phyloP scores from a whole-genome alignment of 208 protist genomes.

The Acanthamoeba castellanii region DNA sequence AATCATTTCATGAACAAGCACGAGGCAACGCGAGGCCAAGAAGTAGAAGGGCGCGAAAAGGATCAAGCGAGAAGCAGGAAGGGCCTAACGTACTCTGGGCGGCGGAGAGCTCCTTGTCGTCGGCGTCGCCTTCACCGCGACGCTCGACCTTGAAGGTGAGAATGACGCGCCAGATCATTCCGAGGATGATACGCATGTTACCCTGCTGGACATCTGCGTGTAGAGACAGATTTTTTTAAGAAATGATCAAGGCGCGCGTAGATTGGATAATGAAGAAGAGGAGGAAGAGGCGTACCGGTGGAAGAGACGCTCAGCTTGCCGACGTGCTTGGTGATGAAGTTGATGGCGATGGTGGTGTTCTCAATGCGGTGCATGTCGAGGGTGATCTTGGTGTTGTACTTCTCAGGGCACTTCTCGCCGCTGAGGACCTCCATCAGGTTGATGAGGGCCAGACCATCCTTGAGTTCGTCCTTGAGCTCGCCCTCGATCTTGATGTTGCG shows the following conservation, averaged over 20 bases:
- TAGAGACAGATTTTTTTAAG: background rate
- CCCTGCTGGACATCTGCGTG: conserved; percentile 28
- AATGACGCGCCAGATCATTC: conserved; percentile 87
- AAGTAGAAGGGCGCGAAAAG: background rate
- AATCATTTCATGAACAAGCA: background rate
- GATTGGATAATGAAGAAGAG: background rate
- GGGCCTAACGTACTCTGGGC: conserved; percentile 1
- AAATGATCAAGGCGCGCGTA: background rate
- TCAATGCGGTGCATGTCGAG: conserved; percentile 55
- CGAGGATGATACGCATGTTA: conserved; percentile 81
- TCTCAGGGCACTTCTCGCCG: conserved; percentile 64
- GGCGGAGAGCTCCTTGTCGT: conserved; percentile 27
- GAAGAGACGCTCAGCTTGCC: conserved; percentile 76
- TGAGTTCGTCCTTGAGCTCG: conserved; percentile 76
- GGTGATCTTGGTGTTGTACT: conserved; percentile 70
- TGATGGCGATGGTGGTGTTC: conserved; percentile 72
- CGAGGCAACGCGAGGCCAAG: background rate
- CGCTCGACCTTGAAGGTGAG: conserved; percentile 80
- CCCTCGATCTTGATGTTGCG: conserved; percentile 73
- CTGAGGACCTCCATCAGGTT: conserved; percentile 68
- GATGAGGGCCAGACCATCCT: conserved; percentile 83
- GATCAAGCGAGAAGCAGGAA: background rate
- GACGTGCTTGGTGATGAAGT: conserved; percentile 79
- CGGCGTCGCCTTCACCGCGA: conserved; percentile 76
- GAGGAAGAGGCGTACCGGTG: background rate